Evolutionary conservation across 192 early-diverging fungal genomes (phyloP).

Genomic region (Diversispora epigaea): DNA sequence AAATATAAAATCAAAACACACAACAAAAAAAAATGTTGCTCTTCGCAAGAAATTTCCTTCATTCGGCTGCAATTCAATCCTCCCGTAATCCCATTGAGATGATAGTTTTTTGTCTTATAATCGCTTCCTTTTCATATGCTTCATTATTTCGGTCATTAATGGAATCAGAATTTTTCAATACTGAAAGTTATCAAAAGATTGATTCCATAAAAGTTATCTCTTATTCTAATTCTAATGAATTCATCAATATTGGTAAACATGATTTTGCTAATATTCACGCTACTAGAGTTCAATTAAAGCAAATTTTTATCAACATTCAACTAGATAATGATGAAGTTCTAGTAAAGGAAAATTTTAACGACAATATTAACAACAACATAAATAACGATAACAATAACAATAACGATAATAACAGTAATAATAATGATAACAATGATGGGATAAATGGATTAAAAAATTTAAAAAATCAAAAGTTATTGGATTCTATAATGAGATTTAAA

Average conservation of each 20-base stretch:
- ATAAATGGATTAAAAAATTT: constrained; percentile 18
- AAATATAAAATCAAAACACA: no score
- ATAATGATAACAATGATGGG: neutral
- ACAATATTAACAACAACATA: no score
- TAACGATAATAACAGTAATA: no score
- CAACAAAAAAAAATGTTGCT: no score
- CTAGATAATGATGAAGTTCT: neutral
- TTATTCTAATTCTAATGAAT: constrained; percentile 34
- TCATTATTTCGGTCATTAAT: constrained; percentile 69
- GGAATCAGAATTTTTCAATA: constrained; percentile 64
- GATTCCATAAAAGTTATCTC: constrained; percentile 49
- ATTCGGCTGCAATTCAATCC: constrained; percentile 45
- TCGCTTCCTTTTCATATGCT: constrained; percentile 77
- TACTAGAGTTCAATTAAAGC: constrained; percentile 59
- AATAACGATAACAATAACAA: no score
- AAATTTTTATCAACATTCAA: constrained; percentile 50
- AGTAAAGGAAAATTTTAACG: neutral
- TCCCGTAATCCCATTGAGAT: constrained; percentile 80
- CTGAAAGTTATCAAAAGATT: constrained; percentile 39
- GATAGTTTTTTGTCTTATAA: constrained; percentile 66
- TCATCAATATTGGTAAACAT: constrained; percentile 43
- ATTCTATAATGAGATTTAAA: constrained; percentile 46
- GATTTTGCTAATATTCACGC: constrained; percentile 42
- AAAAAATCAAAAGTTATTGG: constrained; percentile 36
- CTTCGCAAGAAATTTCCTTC: no score